A percentile compares a stretch with the other conserved stretches of the same genome.
Conservation (phyloP, 2,329 filamentous ascomycete species). For the Geosmithia morbida region DNA sequence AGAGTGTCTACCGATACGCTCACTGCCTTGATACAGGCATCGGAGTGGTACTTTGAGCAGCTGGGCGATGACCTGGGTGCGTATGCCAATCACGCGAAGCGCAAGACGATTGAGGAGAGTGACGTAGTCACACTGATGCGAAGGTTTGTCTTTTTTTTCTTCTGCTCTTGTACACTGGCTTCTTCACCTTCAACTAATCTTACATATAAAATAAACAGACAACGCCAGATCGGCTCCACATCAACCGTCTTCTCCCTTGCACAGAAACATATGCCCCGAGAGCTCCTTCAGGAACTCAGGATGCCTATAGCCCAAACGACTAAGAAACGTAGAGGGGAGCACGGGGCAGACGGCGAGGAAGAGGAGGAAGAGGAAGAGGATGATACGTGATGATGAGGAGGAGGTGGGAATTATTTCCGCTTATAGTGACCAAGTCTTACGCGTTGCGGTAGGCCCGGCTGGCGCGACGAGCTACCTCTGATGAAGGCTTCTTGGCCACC, state of each 20-base stretch:
- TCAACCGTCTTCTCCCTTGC: constrained; percentile 78
- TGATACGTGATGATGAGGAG: constrained; percentile 13
- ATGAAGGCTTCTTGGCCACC: constrained; percentile 76
- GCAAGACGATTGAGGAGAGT: constrained; percentile 74
- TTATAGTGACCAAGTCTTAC: constrained; percentile 6
- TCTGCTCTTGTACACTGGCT: constrained; percentile 8
- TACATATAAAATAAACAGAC: constrained; percentile 31
- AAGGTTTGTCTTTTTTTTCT: constrained; percentile 3
- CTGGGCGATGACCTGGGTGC: constrained; percentile 63
- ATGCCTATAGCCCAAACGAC: constrained; percentile 45
- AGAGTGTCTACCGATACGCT: constrained; percentile 64
- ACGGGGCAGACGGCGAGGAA: constrained; percentile 14
- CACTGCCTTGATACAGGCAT: constrained; percentile 61
- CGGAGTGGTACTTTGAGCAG: constrained; percentile 89
- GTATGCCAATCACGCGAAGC: constrained; percentile 68
- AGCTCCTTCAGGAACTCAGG: constrained; percentile 69
- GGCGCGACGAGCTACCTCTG: constrained; percentile 57
- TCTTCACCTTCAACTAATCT: neutral
- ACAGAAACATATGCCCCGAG: constrained; percentile 65
- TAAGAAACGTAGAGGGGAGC: constrained; percentile 27
- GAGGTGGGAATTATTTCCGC: neutral
- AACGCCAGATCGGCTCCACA: constrained; percentile 57
- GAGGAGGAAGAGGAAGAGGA: constrained; percentile 20
- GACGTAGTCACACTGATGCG: constrained; percentile 74
- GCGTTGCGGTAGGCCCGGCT: constrained; percentile 47